Percentiles rank a stretch among this genome's conserved stretches.
phyloP scores from a whole-genome alignment of 495 filamentous ascomycete genomes.

The Parmelia sp. region DNA sequence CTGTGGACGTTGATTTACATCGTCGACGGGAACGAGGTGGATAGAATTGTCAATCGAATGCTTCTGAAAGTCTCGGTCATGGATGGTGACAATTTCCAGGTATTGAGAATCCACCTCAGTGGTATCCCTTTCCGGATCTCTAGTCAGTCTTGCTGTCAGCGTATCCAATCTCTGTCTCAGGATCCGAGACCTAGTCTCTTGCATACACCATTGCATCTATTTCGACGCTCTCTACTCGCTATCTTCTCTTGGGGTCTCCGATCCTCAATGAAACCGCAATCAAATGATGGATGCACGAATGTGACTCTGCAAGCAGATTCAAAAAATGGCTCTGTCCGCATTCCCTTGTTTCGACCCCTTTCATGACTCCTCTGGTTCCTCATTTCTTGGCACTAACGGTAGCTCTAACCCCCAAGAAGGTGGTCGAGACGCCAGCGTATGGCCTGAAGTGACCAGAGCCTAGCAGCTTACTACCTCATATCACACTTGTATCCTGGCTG shows the following conservation, averaged over 20 bases:
- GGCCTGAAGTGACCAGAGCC: slow-evolving; percentile 3
- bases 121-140: slow-evolving; percentile 46
- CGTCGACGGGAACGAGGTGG: slow-evolving; percentile 79
- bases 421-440: background rate
- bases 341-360: slow-evolving; percentile 6
- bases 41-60: slow-evolving; percentile 64
- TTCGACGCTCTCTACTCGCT: background rate
- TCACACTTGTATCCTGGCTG: slow-evolving; percentile 2
- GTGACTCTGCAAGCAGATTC: background rate
- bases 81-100: slow-evolving; percentile 56
- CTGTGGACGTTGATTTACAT: slow-evolving; percentile 47
- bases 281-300: background rate
- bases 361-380: background rate
- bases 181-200: background rate
- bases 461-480: slow-evolving; percentile 12
- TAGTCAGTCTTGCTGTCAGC: slow-evolving; percentile 24
- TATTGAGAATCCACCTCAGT: slow-evolving; percentile 53
- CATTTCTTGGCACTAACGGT: slow-evolving; percentile 5
- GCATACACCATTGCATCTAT: background rate
- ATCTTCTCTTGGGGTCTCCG: background rate
- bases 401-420: slow-evolving; percentile 2
- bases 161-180: background rate
- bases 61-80: slow-evolving; percentile 66
- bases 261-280: background rate
- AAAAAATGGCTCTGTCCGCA: slow-evolving; percentile 1